Base-by-base conservation (phyloP, 805 yeast species). In the Candida methanosorbosa region DNA sequence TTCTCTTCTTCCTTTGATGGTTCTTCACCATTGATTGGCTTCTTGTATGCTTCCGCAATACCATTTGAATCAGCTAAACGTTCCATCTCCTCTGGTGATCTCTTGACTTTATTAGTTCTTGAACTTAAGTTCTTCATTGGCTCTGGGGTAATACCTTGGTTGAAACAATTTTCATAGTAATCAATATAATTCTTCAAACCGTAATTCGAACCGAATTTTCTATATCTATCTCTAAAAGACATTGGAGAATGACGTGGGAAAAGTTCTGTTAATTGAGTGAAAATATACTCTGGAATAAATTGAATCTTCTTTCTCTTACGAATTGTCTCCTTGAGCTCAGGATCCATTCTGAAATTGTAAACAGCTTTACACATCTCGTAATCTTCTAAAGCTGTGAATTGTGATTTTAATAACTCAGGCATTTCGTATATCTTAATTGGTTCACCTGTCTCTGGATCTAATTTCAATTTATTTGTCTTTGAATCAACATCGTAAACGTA, bases 161-260 rank as follows among this genome's bases (percentile, higher is more conserved):
- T 48, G 13, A 49, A 34, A 41, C 68, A 66, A 2, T 48, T 47
- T 22, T 74, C 74, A 51, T 72, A 79, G 45, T 76, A 75, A 3
- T 50, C 48, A 28, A 75, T 61, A 47, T 74, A 81, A 28, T 64
- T 63, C 41, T 70, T 72, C 37, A 81, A 63, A 21, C 87, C 87
- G 47, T 68, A 76, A n/a, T 64, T 63, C 4, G 71, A 53, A 9
- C 80, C 74, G 56, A 79, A 81, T 55, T 81, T 82, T 43, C 90
- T 62, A 52, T 72, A 82, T 42, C 92, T 66, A 51, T 82, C 92
- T 54, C 92, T 74, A 88, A 90, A 83, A n/a, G 88, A 78, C 48
- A 72, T 70, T 31, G 67, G 66, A 4, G 82, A 62, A 53, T 83
- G 92, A 25, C 66, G 58, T 9, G 79, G 71, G 36, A 59, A 50